phyloP scores from a whole-genome alignment of 2,329 filamentous ascomycete genomes.

The Aspergillus ochraceus region DNA sequence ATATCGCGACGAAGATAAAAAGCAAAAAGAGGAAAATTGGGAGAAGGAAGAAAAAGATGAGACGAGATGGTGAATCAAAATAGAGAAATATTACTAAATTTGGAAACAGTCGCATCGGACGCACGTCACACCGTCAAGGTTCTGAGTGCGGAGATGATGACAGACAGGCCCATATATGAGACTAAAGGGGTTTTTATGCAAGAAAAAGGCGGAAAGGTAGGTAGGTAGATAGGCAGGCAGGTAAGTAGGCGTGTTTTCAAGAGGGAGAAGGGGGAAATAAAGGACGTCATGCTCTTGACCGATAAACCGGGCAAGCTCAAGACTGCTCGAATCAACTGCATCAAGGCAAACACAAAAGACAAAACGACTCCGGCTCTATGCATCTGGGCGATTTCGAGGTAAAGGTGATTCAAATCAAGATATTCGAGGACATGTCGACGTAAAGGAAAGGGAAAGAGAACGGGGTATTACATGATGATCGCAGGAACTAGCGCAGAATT shows the following conservation, averaged over 20 bases:
- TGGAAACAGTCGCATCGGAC: slow-evolving; percentile 7
- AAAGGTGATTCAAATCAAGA: slow-evolving; percentile 22
- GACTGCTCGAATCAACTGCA: slow-evolving; percentile 12
- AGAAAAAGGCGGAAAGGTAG: background rate
- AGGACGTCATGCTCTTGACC: slow-evolving; percentile 9
- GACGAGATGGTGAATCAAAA: slow-evolving; percentile 5
- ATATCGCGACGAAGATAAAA: slow-evolving; percentile 16
- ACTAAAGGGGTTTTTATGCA: slow-evolving; percentile 17
- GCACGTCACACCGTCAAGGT: slow-evolving; percentile 33
- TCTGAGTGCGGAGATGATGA: slow-evolving; percentile 21
- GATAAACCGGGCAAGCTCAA: slow-evolving; percentile 2
- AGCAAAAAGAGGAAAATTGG: background rate
- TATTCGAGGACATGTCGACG: slow-evolving; percentile 28
- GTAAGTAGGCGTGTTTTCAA: background rate
- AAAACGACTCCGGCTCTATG: slow-evolving; percentile 41
- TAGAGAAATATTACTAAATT: slow-evolving; percentile 9
- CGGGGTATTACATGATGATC: slow-evolving; percentile 49
- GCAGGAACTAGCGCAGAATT: slow-evolving; percentile 40
- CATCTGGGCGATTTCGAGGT: slow-evolving; percentile 31
- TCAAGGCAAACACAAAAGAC: slow-evolving; percentile 22
- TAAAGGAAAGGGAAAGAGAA: slow-evolving; percentile 24
- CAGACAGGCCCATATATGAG: slow-evolving; percentile 16
- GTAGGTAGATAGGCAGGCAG: background rate
- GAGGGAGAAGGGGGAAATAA: slow-evolving; percentile 16
- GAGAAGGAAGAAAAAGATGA: background rate